Evolutionary conservation across 2,329 filamentous ascomycete species (phyloP).

Genomic region (Xylaria sp.): DNA sequence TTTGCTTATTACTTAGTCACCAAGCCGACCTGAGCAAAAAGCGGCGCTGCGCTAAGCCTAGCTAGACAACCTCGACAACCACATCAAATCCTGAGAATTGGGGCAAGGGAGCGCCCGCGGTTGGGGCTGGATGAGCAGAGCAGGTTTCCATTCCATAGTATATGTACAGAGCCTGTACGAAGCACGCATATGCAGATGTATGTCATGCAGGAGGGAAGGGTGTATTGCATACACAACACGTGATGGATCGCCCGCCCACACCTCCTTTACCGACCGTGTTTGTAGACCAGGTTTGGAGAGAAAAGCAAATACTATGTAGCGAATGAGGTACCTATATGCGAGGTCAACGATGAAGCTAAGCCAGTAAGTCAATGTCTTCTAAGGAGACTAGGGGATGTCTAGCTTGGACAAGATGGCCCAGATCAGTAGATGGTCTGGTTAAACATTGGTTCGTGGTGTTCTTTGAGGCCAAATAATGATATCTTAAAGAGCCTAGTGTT

Average conservation of each 20-base stretch:
- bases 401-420: background rate
- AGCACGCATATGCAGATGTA: too few relatives aligned
- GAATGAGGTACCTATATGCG: background rate
- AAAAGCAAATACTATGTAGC: too few relatives aligned
- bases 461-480: background rate
- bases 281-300: background rate
- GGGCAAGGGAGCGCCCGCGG: constrained; percentile 5
- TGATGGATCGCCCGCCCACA: constrained; percentile 14
- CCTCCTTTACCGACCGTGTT: background rate
- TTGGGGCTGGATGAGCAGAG: constrained; percentile 19
- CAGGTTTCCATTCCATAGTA: constrained; percentile 3
- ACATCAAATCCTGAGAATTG: constrained; percentile 11
- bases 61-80: too few relatives aligned
- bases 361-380: background rate
- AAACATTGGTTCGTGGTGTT: background rate
- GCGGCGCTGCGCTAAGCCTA: too few relatives aligned
- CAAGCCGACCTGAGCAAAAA: too few relatives aligned
- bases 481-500: background rate
- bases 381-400: background rate
- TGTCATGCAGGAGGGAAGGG: constrained; percentile 33
- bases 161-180: too few relatives aligned
- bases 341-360: background rate
- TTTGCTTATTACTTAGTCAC: too few relatives aligned
- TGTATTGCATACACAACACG: constrained; percentile 34
- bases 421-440: background rate